Evolutionary conservation across 495 filamentous ascomycete genomes (phyloP).

Genomic region (Mytilinidion resinicola): DNA sequence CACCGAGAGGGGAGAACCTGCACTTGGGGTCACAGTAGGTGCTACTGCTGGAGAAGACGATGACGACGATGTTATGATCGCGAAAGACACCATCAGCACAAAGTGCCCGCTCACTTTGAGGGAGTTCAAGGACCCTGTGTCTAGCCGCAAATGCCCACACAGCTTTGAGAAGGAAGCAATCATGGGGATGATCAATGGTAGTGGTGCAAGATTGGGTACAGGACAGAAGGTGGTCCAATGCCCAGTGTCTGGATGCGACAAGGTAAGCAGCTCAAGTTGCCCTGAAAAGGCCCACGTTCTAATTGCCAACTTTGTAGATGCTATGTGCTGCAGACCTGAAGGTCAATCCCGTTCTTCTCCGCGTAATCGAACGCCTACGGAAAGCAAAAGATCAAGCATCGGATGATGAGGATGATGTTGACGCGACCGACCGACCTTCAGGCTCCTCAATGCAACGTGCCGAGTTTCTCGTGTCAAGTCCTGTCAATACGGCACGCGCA

Average conservation of each 20-base stretch:
- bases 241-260: conserved; percentile 39
- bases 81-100: conserved; percentile 60
- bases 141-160: conserved; percentile 73
- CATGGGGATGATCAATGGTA: conserved; percentile 51
- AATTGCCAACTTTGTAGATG: conserved; percentile 15
- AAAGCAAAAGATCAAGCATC: conserved; percentile 29
- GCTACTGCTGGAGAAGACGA: conserved; percentile 32
- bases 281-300: neutral
- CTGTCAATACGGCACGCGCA: neutral
- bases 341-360: conserved; percentile 34
- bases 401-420: conserved; percentile 27
- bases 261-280: conserved; percentile 5
- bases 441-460: neutral
- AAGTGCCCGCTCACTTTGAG: conserved; percentile 77
- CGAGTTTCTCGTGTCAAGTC: neutral
- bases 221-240: conserved; percentile 34
- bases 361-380: conserved; percentile 38
- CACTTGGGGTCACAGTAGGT: conserved; percentile 33
- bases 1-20: conserved; percentile 33
- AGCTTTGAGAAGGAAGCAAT: conserved; percentile 75
- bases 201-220: conserved; percentile 24
- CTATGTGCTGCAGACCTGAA: conserved; percentile 36
- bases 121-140: conserved; percentile 64
- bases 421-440: neutral
- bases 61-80: conserved; percentile 72